These are phyloP conservation scores for Diaporthe ampelina DNA, from an alignment of 2,329 filamentous ascomycete genomes.

Conservation along the genomic window DNA sequence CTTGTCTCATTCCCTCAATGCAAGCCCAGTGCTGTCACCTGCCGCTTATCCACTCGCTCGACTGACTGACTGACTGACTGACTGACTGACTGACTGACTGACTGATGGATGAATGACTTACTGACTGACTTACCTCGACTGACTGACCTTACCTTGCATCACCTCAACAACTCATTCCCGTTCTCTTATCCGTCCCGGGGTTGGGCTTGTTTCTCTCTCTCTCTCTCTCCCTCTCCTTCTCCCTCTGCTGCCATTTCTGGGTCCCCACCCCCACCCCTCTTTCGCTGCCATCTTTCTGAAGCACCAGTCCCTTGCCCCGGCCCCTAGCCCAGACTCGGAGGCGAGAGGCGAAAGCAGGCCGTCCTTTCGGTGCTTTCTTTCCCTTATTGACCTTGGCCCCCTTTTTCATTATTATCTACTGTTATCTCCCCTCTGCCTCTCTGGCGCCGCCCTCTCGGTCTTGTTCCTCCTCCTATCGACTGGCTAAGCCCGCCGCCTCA, in stretches of 20 bases:
- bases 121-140: neutral
- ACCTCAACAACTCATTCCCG: conserved; percentile 18
- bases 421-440: conserved; percentile 10
- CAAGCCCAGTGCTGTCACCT: neutral
- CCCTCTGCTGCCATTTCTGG: neutral
- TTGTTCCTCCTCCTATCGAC: neutral
- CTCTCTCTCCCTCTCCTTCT: no score
- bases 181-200: conserved; percentile 2
- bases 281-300: conserved; percentile 31
- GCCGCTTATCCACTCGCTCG: conserved; percentile 11
- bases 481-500: neutral
- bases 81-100: no score
- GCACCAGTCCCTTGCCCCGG: conserved; percentile 16
- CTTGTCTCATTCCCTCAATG: neutral
- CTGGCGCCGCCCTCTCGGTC: conserved; percentile 5
- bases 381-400: conserved; percentile 15
- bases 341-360: conserved; percentile 14
- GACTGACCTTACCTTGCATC: conserved; percentile 9
- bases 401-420: conserved; percentile 21
- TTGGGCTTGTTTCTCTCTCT: conserved; percentile 2
- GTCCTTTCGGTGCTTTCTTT: neutral
- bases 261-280: conserved; percentile 8
- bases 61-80: no score
- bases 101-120: no score
- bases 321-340: conserved; percentile 27